Conservation (phyloP, 2,329 filamentous ascomycete genomes). For the Ceratocystis eucalypticola region DNA sequence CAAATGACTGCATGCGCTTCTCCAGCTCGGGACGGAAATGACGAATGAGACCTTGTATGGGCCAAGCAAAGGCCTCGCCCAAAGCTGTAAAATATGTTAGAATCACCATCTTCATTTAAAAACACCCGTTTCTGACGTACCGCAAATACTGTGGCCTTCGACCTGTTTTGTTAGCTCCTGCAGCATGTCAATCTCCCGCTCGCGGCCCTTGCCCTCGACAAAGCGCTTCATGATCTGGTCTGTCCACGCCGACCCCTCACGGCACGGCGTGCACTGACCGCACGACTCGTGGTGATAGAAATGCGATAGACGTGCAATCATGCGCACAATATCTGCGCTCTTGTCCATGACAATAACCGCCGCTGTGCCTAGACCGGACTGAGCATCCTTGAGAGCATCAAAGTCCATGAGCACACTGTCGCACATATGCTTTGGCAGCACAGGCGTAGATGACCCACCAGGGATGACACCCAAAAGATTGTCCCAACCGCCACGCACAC, state of each 20-base stretch:
- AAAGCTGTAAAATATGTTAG: constrained; percentile 42
- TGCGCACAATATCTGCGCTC: constrained; percentile 86
- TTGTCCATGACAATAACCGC: constrained; percentile 99
- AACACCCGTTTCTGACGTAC: constrained; percentile 36
- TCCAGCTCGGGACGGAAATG: constrained; percentile 96
- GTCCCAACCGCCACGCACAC: constrained; percentile 93
- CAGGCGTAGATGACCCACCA: constrained; percentile 90
- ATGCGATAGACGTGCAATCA: constrained; percentile 80
- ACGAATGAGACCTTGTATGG: constrained; percentile 91
- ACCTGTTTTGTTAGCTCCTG: constrained; percentile 99
- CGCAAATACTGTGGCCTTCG: constrained; percentile 97
- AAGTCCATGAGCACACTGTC: constrained; percentile 99
- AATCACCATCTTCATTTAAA: neutral
- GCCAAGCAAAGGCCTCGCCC: constrained; percentile 97
- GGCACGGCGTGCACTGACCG: constrained; percentile 98
- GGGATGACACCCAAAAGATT: constrained; percentile 92
- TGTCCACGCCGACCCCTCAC: constrained; percentile 97
- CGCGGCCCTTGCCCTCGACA: constrained; percentile 75
- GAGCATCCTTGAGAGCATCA: constrained; percentile 92
- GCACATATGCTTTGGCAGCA: constrained; percentile 78
- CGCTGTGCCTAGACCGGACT: constrained; percentile 91
- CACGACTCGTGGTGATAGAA: constrained; percentile 99
- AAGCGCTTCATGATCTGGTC: constrained; percentile 98
- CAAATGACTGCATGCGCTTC: constrained; percentile 72
- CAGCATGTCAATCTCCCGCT: constrained; percentile 96